Evolutionary conservation across 2,329 filamentous ascomycete genomes (phyloP), one percentile per base, ranked within the genome.

Genomic region (Phialophora macrospora): DNA sequence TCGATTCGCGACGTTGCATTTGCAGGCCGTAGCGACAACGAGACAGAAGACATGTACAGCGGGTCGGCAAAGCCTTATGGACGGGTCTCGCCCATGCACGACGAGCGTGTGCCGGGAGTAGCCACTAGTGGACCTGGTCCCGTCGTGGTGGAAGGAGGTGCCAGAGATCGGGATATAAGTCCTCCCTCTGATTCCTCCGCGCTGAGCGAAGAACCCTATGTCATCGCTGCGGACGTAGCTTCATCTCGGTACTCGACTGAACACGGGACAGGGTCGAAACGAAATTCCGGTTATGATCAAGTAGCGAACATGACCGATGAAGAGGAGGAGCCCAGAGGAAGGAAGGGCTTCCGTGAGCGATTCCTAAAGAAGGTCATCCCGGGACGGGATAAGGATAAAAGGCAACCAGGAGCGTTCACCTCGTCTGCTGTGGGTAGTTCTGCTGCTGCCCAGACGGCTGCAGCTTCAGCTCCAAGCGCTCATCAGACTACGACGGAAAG

Each of bases 1-100:
- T 73, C 72, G 9, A 68, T 72, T 34, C 71, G 72, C 12, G 72
- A 73, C 56, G 70, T 73, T 44, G 72, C 72, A 5, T 64, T 73
- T 20, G 72, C 71, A 30, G 72, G 71, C 48, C 58, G 69, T 28
- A 64, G 65, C 32, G 66, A 68, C 17, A 62, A 62, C 26, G 72
- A 73, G 61, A 66, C 66, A 5, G 66, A 71, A 41, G 72, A 73
- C 55, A 60, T 73, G 65, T 73, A 73, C 46, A 69, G 68, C 12
- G 65, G 63, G 8, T 67, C 68, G 22, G 63, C 60, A 12, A 61
- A 60, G 41, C 41, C 66, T 8, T 48, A 48, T 11, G 52, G 60
- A 49, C 38, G 62, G 62, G 60, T 67, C 22, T 68, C 70, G 8
- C 67, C 67, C 9, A 22, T 64, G 11, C 55, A 63, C 2, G 60